These are phyloP conservation scores for Bruguiera gymnorhiza DNA, from an alignment of 345 rosid genomes.

Conservation along the genomic window DNA sequence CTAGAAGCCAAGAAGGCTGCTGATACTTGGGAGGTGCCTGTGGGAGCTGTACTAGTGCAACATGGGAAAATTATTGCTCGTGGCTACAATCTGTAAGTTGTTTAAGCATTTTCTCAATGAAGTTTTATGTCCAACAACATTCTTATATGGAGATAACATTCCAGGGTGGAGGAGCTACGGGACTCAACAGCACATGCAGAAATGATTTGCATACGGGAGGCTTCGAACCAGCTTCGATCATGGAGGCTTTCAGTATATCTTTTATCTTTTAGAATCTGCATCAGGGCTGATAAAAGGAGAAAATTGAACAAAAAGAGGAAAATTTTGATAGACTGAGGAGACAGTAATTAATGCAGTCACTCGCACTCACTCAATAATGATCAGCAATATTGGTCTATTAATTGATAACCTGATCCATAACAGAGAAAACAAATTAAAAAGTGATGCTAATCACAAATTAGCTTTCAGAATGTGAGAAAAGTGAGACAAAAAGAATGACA, in stretches of 20 bases:
- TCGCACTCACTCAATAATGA: not conserved
- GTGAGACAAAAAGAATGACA: too few relatives aligned
- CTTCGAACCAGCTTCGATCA: conserved; percentile 61
- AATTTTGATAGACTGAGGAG: too few relatives aligned
- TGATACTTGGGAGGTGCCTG: conserved; percentile 97
- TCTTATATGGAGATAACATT: conserved; percentile 9
- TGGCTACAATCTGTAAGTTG: conserved; percentile 83
- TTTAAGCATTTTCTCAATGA: conserved; percentile 10
- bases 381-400: not conserved
- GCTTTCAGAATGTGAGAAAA: not conserved
- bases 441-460: not conserved
- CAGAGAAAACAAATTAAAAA: not conserved
- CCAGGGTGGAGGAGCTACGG: conserved; percentile 90
- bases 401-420: too few relatives aligned
- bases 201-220: conserved; percentile 91
- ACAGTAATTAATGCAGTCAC: conserved; percentile 2
- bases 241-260: conserved; percentile 88
- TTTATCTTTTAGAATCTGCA: conserved; percentile 1
- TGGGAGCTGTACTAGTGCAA: conserved; percentile 92
- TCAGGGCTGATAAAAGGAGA: too few relatives aligned
- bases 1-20: conserved; percentile 92
- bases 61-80: conserved; percentile 87
- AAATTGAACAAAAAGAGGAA: too few relatives aligned
- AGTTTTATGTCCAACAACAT: conserved; percentile 5
- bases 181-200: conserved; percentile 99